phyloP scores from a whole-genome alignment of 768 basidiomycete species.

The Tulasnella sp. region DNA sequence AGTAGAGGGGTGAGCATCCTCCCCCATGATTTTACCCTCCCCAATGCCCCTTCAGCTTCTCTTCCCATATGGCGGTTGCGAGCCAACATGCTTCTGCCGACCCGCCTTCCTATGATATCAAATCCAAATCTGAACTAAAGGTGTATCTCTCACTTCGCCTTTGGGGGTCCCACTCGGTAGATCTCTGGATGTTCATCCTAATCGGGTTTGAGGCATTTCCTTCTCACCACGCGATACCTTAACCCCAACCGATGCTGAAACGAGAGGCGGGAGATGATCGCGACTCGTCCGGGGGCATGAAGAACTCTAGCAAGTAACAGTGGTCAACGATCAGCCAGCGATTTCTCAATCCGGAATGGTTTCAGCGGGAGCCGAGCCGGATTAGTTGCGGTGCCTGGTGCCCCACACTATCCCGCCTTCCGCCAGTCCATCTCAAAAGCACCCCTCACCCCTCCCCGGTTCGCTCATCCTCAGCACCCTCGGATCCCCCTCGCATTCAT shows the following conservation, averaged over 20 bases:
- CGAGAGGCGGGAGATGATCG: neutral
- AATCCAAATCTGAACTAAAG: neutral
- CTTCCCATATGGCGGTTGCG: too few species aligned
- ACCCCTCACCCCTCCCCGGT: neutral
- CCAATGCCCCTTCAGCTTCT: neutral
- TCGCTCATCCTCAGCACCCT: neutral
- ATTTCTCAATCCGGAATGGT: conserved; percentile 11
- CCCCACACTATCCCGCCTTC: neutral
- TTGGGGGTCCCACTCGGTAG: neutral
- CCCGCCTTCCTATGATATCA: neutral
- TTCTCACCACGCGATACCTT: neutral
- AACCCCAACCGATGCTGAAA: neutral
- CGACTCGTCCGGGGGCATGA: neutral
- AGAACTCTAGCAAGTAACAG: too few species aligned
- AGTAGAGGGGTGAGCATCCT: too few species aligned
- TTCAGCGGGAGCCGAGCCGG: neutral
- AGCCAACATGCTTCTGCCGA: too few species aligned
- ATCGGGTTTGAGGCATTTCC: neutral
- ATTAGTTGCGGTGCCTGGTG: neutral
- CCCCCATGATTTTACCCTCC: neutral
- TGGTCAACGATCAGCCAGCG: neutral
- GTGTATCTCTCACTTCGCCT: neutral
- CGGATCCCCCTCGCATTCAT: neutral
- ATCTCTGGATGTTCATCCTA: neutral
- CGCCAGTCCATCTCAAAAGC: neutral